Evolutionary conservation across 2,329 filamentous ascomycete species (phyloP).

Genomic region (Stenocarpella maydis): DNA sequence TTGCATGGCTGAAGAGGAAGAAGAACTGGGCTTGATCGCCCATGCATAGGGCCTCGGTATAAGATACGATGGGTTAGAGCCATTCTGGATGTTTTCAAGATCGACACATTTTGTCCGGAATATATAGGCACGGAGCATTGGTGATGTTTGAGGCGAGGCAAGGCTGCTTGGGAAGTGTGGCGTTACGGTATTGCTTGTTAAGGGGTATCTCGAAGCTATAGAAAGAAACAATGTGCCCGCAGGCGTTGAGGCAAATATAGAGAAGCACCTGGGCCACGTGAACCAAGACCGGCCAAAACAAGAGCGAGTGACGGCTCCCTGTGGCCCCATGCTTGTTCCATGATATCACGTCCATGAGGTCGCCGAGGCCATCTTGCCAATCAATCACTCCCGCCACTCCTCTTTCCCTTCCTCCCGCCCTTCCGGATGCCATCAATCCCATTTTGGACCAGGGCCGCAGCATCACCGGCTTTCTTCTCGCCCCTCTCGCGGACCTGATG

Average conservation of each 20-base stretch:
- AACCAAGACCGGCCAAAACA: not conserved
- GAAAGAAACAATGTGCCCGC: not conserved
- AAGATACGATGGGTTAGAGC: not conserved
- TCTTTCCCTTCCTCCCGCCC: slow-evolving; percentile 35
- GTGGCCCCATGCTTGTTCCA: not conserved
- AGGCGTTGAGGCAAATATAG: not conserved
- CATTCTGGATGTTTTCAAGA: not conserved
- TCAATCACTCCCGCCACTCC: slow-evolving; percentile 39
- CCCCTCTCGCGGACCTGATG: slow-evolving; percentile 56
- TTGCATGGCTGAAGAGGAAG: slow-evolving; percentile 62
- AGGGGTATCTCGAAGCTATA: slow-evolving; percentile 22
- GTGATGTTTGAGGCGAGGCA: not conserved
- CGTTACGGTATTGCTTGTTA: not conserved
- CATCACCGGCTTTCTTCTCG: slow-evolving; percentile 44
- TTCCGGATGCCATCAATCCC: slow-evolving; percentile 46
- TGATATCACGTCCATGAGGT: not conserved
- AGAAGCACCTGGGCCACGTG: not conserved
- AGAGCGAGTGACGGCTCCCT: not conserved
- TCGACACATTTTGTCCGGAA: not conserved
- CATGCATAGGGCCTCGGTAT: not conserved
- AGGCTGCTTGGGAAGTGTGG: not conserved
- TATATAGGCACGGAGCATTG: slow-evolving; percentile 4
- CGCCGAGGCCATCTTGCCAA: slow-evolving; percentile 29
- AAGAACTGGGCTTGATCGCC: slow-evolving; percentile 45
- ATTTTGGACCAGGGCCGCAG: slow-evolving; percentile 45